Percentiles rank a stretch among this genome's conserved stretches.
phyloP scores from a whole-genome alignment of 2,329 filamentous ascomycete species.

The Pseudogymnoascus sp. region DNA sequence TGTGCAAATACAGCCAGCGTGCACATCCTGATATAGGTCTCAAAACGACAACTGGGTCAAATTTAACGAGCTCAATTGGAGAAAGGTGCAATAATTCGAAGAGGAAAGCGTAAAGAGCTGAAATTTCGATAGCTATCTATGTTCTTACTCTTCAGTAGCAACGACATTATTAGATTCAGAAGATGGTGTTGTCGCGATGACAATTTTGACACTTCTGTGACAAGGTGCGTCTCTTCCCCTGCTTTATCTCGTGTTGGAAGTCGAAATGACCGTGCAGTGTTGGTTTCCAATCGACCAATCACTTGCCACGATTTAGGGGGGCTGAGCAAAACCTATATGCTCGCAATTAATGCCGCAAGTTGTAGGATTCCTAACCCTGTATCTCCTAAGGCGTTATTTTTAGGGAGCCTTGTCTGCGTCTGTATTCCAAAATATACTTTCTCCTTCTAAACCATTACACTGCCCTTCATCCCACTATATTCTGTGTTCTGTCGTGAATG shows the following conservation, averaged over 20 bases:
- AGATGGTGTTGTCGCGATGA: neutral
- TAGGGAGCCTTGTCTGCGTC: neutral
- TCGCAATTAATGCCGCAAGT: neutral
- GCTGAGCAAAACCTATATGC: neutral
- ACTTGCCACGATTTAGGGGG: neutral
- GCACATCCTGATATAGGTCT: neutral
- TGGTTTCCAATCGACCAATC: neutral
- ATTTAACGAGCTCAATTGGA: neutral
- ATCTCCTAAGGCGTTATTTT: neutral
- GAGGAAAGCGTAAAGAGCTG: neutral
- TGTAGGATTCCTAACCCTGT: neutral
- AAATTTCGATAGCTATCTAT: neutral
- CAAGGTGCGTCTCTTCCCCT: neutral
- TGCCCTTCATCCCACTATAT: neutral
- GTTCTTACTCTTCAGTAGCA: neutral
- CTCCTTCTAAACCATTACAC: neutral
- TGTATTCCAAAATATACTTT: neutral
- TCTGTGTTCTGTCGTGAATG: neutral
- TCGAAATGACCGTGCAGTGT: neutral
- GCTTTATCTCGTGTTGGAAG: neutral
- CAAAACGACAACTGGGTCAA: neutral
- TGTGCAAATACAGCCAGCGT: neutral
- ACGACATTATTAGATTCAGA: neutral
- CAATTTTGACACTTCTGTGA: neutral
- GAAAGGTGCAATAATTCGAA: neutral